These are phyloP conservation scores for Clarireedia sp. DNA, from an alignment of 2,329 filamentous ascomycete genomes.

Conservation along the genomic window DNA sequence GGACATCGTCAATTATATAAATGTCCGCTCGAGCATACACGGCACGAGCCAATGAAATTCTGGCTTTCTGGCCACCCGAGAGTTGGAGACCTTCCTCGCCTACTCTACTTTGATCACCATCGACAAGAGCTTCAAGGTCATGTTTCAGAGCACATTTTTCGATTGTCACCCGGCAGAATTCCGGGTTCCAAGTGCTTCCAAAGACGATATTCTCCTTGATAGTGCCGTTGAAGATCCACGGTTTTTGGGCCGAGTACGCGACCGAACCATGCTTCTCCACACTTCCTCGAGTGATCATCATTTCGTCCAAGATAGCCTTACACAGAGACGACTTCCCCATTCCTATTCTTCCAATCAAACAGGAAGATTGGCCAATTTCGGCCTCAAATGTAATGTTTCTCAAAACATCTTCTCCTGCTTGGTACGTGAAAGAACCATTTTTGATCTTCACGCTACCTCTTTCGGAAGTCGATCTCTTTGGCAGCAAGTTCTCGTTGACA, in stretches of 20 bases:
- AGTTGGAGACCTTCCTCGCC: background rate
- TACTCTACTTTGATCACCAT: background rate
- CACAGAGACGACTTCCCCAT: background rate
- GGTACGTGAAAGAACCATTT: too few relatives aligned
- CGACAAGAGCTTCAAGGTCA: background rate
- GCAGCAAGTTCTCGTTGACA: too few relatives aligned
- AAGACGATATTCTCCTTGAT: background rate
- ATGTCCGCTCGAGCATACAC: background rate
- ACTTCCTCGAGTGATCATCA: background rate
- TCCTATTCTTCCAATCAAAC: conserved; percentile 30
- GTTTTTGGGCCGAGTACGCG: background rate
- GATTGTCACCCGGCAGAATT: background rate
- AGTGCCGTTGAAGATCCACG: background rate
- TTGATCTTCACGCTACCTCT: too few relatives aligned
- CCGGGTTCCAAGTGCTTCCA: background rate
- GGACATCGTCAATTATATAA: background rate
- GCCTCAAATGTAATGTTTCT: too few relatives aligned
- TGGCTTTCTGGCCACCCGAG: background rate
- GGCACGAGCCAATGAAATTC: background rate
- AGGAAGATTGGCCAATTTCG: too few relatives aligned
- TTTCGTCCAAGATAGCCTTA: background rate
- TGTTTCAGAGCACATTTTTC: background rate
- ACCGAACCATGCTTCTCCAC: background rate
- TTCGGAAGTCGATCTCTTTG: too few relatives aligned
- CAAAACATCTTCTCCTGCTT: too few relatives aligned